These are phyloP conservation scores for Neckera pumila DNA, from an alignment of 225 moss, liverwort and hornwort species.

Conservation along the genomic window DNA sequence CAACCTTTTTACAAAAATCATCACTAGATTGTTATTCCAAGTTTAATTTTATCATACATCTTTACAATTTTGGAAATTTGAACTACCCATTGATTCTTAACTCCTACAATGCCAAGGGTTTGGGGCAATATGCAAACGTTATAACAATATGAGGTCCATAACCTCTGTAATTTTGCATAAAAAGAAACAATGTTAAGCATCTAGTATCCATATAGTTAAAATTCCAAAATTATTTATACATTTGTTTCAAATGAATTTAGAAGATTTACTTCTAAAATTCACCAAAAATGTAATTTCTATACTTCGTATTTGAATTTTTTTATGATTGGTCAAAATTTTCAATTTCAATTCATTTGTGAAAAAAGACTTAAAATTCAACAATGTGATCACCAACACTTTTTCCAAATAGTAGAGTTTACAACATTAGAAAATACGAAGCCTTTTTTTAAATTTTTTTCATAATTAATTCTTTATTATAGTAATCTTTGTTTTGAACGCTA, in stretches of 20 bases:
- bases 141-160: neutral
- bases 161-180: neutral
- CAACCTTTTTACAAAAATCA: neutral
- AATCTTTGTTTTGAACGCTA: neutral
- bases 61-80: neutral
- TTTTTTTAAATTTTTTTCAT: fast-evolving
- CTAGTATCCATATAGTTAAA: neutral
- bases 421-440: fast-evolving
- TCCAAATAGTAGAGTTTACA: neutral
- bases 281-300: neutral
- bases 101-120: fast-evolving
- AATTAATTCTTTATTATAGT: neutral
- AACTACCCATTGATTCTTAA: too few species aligned
- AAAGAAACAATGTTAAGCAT: neutral
- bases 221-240: neutral
- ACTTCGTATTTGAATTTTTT: neutral
- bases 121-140: neutral
- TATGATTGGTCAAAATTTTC: too few species aligned
- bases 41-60: neutral
- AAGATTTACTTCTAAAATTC: neutral
- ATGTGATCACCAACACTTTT: neutral
- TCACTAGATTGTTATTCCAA: neutral
- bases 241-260: neutral
- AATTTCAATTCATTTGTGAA: neutral
- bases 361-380: neutral